Evolutionary conservation across 176 grass and related monocot genomes (phyloP).

Genomic region (Aegilops bicornis): DNA sequence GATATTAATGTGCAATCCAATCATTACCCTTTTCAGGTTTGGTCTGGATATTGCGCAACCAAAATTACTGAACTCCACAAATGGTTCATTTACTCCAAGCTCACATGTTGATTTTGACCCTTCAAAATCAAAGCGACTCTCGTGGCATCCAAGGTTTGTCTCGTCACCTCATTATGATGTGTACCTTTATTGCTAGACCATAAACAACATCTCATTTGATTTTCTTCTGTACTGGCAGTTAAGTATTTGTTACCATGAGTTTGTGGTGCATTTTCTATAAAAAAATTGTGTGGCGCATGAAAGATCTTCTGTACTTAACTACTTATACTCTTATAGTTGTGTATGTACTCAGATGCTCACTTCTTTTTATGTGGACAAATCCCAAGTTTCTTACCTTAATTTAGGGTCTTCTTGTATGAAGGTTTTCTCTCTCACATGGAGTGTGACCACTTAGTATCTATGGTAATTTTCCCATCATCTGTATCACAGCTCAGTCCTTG

Average conservation of each 20-base stretch:
- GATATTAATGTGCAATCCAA: not conserved
- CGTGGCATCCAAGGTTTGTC: constrained; percentile 74
- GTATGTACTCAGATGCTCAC: constrained; percentile 16
- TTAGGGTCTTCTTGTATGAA: constrained; percentile 96
- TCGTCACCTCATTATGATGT: not conserved
- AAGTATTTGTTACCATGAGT: not conserved
- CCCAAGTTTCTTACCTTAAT: constrained; percentile 56
- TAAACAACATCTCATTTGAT: not conserved
- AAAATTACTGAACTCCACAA: not conserved
- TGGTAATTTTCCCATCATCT: constrained; percentile 53
- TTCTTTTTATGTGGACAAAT: constrained; percentile 43
- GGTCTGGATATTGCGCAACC: constrained; percentile 6
- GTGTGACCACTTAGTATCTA: constrained; percentile 66
- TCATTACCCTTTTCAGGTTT: constrained; percentile 20
- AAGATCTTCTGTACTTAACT: not conserved
- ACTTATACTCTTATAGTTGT: not conserved
- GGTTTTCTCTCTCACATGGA: constrained; percentile 82
- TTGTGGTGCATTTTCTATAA: not conserved
- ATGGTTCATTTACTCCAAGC: constrained; percentile 6
- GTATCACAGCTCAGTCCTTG: constrained; percentile 16
- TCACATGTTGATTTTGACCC: constrained; percentile 49
- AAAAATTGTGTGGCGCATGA: not conserved
- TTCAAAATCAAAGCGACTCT: constrained; percentile 65
- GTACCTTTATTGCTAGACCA: not conserved
- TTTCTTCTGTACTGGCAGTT: constrained; percentile 6